Conservation (phyloP, 495 filamentous ascomycete genomes). For the Podospora sp. region DNA sequence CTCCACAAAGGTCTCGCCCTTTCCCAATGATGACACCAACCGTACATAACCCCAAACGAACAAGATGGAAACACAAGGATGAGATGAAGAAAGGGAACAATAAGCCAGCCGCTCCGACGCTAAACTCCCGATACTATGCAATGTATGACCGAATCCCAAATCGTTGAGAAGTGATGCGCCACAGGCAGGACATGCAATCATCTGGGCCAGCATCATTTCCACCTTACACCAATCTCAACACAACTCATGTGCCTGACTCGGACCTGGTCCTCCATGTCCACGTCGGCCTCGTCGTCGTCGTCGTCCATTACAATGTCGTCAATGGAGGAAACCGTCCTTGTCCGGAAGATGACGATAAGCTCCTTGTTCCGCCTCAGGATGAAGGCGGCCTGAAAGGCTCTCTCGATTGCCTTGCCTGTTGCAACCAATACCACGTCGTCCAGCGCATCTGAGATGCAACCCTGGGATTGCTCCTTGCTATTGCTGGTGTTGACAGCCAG, state of each 20-base stretch:
- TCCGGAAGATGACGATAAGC: conserved; percentile 59
- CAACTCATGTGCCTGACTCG: conserved; percentile 57
- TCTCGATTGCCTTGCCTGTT: conserved; percentile 78
- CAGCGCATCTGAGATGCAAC: conserved; percentile 24
- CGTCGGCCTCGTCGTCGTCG: conserved; percentile 50
- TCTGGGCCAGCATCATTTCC: background rate
- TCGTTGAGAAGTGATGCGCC: too few relatives aligned
- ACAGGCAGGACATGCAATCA: background rate
- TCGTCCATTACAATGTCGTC: conserved; percentile 63
- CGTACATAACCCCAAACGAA: too few relatives aligned
- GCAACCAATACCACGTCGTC: conserved; percentile 73
- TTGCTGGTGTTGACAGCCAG: conserved; percentile 32
- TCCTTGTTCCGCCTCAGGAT: conserved; percentile 65
- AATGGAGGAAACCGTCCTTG: conserved; percentile 67
- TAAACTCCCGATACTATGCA: too few relatives aligned
- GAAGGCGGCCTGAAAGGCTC: conserved; percentile 61
- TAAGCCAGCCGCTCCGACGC: too few relatives aligned
- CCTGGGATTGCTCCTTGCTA: background rate
- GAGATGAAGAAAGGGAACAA: too few relatives aligned
- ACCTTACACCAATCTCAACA: conserved; percentile 36
- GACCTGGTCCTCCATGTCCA: conserved; percentile 58
- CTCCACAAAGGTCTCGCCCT: too few relatives aligned
- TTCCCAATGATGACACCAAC: too few relatives aligned
- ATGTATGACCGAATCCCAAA: too few relatives aligned
- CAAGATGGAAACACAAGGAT: too few relatives aligned